Evolutionary conservation across 495 filamentous ascomycete species (phyloP).

Genomic region (Lichenothelia convexa): DNA sequence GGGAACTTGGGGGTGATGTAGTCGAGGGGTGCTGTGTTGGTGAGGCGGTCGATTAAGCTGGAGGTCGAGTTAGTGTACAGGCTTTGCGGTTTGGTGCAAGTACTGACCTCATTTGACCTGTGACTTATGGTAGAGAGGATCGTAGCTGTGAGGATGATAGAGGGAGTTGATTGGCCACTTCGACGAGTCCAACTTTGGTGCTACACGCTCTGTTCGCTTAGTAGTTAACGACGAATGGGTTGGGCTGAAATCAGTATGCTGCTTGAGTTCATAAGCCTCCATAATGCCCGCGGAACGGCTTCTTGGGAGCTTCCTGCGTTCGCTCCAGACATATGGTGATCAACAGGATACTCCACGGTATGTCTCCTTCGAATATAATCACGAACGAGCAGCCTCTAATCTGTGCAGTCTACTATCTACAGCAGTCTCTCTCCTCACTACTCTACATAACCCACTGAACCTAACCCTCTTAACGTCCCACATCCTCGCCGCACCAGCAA

Average conservation of each 20-base stretch:
- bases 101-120: not conserved
- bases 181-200: too few species aligned
- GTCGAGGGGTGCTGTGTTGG: conserved; percentile 37
- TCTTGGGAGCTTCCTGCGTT: conserved; percentile 21
- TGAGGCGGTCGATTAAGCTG: conserved; percentile 15
- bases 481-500: conserved; percentile 63
- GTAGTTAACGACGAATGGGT: too few species aligned
- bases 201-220: too few species aligned
- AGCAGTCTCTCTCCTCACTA: conserved; percentile 62
- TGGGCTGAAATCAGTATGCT: too few species aligned
- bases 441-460: conserved; percentile 79
- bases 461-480: conserved; percentile 80
- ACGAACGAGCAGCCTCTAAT: conserved; percentile 5
- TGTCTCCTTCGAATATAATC: not conserved
- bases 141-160: too few species aligned
- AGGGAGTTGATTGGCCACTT: too few species aligned
- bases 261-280: too few species aligned
- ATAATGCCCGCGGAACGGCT: conserved; percentile 25
- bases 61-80: too few species aligned
- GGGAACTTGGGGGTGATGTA: conserved; percentile 68
- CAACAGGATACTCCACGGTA: conserved; percentile 31
- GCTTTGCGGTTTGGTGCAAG: not conserved
- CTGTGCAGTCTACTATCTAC: conserved; percentile 52
- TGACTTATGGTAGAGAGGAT: not conserved
- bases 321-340: conserved; percentile 23